Percentiles rank a stretch among this genome's conserved stretches.
Conservation (phyloP, 345 rosid species). For the Eutrema heterophyllum region DNA sequence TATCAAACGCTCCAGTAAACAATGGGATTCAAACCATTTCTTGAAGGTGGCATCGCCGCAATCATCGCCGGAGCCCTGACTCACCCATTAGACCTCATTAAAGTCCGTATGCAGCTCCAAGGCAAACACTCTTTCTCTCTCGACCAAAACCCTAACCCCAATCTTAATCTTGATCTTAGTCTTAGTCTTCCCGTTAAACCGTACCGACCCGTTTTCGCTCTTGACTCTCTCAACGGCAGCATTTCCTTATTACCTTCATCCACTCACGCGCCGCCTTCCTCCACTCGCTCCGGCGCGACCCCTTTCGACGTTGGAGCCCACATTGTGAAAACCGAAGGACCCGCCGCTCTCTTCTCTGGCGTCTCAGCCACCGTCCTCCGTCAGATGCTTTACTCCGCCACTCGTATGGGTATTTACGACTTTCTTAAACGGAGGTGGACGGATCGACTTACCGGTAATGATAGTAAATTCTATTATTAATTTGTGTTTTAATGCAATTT, state of each 20-base stretch:
- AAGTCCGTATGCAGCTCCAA: constrained; percentile 91
- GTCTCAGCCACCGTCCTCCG: constrained; percentile 88
- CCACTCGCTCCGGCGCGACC: constrained; percentile 48
- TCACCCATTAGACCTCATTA: constrained; percentile 83
- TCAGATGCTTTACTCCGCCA: constrained; percentile 85
- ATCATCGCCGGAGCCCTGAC: constrained; percentile 75
- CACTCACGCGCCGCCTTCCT: constrained; percentile 39
- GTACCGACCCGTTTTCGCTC: constrained; percentile 48
- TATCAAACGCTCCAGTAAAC: background rate
- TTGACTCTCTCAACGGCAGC: constrained; percentile 40
- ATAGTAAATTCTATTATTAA: background rate
- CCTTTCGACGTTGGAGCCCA: constrained; percentile 57
- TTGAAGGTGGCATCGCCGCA: constrained; percentile 80
- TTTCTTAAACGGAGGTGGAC: constrained; percentile 75
- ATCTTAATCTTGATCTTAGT: constrained; percentile 3
- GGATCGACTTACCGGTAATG: constrained; percentile 39
- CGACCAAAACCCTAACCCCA: constrained; percentile 16
- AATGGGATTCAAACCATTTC: constrained; percentile 84
- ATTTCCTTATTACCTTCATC: constrained; percentile 36
- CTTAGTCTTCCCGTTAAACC: constrained; percentile 24
- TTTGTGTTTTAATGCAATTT: background rate
- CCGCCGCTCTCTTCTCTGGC: constrained; percentile 69
- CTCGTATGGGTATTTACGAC: constrained; percentile 90
- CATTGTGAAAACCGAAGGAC: constrained; percentile 65
- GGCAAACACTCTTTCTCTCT: constrained; percentile 44